A percentile compares a stretch with the other conserved stretches of the same genome.
Conservation (phyloP, 176 grass and related monocot genomes). For the Bromus sterilis region DNA sequence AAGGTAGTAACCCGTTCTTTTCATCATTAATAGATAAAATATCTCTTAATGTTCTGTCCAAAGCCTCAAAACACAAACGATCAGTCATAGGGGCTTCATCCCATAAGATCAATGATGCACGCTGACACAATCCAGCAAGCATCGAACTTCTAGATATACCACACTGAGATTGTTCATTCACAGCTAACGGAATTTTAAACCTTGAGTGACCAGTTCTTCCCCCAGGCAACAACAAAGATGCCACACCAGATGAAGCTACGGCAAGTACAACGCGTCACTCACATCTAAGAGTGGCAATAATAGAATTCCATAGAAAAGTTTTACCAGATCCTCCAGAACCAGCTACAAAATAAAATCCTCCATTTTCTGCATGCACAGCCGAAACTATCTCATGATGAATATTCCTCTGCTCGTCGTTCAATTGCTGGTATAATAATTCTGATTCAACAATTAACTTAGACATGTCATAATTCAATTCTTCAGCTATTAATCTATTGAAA, state of each 20-base stretch:
- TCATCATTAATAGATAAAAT: not conserved
- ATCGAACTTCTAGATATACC: not conserved
- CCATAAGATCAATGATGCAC: not conserved
- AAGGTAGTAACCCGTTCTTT: not conserved
- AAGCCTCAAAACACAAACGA: not conserved
- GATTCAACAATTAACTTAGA: too few species aligned
- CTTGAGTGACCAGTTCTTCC: not conserved
- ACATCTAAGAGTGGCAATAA: not conserved
- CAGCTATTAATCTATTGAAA: too few species aligned
- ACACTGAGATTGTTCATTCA: not conserved
- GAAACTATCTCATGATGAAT: not conserved
- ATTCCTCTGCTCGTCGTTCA: not conserved
- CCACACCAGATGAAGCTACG: not conserved
- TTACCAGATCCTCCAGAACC: not conserved
- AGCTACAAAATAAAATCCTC: not conserved
- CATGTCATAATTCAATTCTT: too few species aligned
- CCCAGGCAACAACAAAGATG: not conserved
- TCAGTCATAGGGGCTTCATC: slow-evolving; percentile 4
- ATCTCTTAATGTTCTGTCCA: not conserved
- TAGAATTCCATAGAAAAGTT: not conserved
- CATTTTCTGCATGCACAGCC: not conserved
- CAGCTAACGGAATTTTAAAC: not conserved
- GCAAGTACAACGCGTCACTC: not conserved
- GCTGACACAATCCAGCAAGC: not conserved
- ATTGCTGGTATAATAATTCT: not conserved